Base-by-base conservation (phyloP, 257 asterid species). In the Fraxinus excelsior region DNA sequence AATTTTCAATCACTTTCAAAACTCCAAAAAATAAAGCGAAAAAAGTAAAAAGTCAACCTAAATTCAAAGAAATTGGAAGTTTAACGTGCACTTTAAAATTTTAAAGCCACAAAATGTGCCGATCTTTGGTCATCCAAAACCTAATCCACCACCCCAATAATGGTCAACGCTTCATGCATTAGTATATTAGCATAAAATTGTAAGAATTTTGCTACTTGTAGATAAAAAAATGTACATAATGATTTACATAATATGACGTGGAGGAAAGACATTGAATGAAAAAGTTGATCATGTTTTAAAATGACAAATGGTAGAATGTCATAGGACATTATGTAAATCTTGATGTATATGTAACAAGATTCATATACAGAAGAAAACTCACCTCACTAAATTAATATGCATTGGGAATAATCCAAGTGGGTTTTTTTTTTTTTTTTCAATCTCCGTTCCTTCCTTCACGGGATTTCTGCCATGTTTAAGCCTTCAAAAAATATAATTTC, bases 81-180 rank as follows among this genome's bases (percentile, higher is more conserved):
- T 51, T 71, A 66, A 74, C 80, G 64, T 74, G 51, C 44, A 38
- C 1, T 10, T 3, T 4, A 69, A 53, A 60, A 18, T 5, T n/a
- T 69, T 79, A 34, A 68, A 67, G 73, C 72, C 76, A 64, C 79
- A 42, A 74, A 26, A 31, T 51, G 46, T 25, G 29, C 67, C 18
- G 26, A 44, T 31, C 13, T 75, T 21, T 23, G 23, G 25, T 64
- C 29, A 49, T 18, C 37, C 29, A 14, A 34, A 40, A 26, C 28
- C 64, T n/a, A 65, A 70, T 69, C n/a, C 73, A 2, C 8, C 11
- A 42, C 9, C 62, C 2, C 29, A 6, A 5, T 26, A n/a, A 16
- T 25, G 58, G 85, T 84, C 87, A 81, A 84, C 85, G 78, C 73
- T 62, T 72, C 49, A 53, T 9, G 25, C 49, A 70, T 70, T 7